Evolutionary conservation across 2,329 filamentous ascomycete genomes (phyloP).

Genomic region (Setomelanomma holmii): DNA sequence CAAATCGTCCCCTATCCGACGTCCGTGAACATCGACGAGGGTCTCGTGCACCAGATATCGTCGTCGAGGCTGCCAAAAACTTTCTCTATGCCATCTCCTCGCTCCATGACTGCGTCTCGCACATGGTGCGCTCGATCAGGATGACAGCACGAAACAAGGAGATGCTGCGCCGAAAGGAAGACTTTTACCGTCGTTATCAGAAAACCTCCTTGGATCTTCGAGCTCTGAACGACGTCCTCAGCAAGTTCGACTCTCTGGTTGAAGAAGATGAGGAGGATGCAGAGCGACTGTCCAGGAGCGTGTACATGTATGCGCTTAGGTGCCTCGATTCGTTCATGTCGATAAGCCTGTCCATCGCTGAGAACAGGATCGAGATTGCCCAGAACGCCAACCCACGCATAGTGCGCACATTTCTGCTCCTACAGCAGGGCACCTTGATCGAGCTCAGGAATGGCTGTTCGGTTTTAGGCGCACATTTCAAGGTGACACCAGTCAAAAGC

Average conservation of each 20-base stretch:
- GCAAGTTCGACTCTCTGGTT: constrained; percentile 57
- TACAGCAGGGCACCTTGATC: constrained; percentile 64
- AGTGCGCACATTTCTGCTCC: constrained; percentile 64
- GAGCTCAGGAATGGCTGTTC: constrained; percentile 67
- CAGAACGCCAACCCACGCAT: constrained; percentile 63
- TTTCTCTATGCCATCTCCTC: constrained; percentile 64
- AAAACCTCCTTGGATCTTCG: constrained; percentile 64
- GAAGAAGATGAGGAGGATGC: constrained; percentile 59
- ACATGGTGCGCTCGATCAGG: constrained; percentile 47
- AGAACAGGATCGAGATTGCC: constrained; percentile 57
- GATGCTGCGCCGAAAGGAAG: constrained; percentile 45
- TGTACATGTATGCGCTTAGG: constrained; percentile 44
- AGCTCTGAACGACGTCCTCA: constrained; percentile 62
- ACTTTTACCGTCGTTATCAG: constrained; percentile 63
- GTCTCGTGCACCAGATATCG: constrained; percentile 55
- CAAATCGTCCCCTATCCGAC: constrained; percentile 62
- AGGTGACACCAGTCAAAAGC: constrained; percentile 26
- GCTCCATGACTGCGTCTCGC: constrained; percentile 49
- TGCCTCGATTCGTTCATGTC: constrained; percentile 47
- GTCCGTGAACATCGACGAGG: constrained; percentile 63
- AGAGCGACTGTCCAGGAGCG: constrained; percentile 42
- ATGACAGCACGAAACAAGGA: constrained; percentile 53
- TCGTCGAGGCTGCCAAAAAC: constrained; percentile 63
- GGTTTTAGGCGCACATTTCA: constrained; percentile 55
- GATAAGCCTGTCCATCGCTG: constrained; percentile 45